phyloP scores from a whole-genome alignment of 2,329 filamentous ascomycete species.

The Paracamarosporium sp. region DNA sequence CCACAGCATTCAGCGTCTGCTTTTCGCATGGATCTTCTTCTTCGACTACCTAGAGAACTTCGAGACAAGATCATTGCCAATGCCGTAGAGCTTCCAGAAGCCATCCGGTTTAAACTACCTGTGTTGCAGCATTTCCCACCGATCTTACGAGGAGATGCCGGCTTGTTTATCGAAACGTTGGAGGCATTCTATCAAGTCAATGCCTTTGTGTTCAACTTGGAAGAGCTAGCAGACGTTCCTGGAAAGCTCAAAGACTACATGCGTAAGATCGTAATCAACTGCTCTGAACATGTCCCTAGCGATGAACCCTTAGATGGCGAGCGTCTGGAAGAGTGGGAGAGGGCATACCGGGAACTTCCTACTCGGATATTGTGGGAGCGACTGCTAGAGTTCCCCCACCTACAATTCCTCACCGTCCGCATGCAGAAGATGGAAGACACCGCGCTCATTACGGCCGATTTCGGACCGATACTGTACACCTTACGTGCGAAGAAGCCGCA shows the following conservation, averaged over 20 bases:
- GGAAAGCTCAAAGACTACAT: slow-evolving; percentile 6
- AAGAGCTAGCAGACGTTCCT: neutral
- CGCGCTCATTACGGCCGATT: slow-evolving; percentile 11
- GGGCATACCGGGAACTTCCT: neutral
- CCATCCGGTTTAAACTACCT: slow-evolving; percentile 6
- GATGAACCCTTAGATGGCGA: neutral
- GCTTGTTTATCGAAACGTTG: slow-evolving; percentile 13
- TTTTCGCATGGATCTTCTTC: slow-evolving; percentile 3
- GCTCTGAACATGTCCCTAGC: neutral
- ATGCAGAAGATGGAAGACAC: slow-evolving; percentile 16
- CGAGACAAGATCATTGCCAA: slow-evolving; percentile 22
- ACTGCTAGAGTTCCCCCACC: slow-evolving; percentile 12
- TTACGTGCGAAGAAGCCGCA: slow-evolving; percentile 8
- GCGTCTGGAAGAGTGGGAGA: neutral
- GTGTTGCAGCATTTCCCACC: slow-evolving; percentile 7
- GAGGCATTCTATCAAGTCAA: slow-evolving; percentile 18
- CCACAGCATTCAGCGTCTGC: neutral
- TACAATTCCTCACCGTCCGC: slow-evolving; percentile 13
- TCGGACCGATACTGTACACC: slow-evolving; percentile 15
- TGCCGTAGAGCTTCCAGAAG: neutral
- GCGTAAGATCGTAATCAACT: slow-evolving; percentile 15
- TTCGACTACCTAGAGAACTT: slow-evolving; percentile 21
- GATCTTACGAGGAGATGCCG: slow-evolving; percentile 1
- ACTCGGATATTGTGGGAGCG: slow-evolving; percentile 10
- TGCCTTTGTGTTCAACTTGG: slow-evolving; percentile 12